Base-by-base conservation (phyloP, 2,329 filamentous ascomycete genomes). In the Penicillium sp. region DNA sequence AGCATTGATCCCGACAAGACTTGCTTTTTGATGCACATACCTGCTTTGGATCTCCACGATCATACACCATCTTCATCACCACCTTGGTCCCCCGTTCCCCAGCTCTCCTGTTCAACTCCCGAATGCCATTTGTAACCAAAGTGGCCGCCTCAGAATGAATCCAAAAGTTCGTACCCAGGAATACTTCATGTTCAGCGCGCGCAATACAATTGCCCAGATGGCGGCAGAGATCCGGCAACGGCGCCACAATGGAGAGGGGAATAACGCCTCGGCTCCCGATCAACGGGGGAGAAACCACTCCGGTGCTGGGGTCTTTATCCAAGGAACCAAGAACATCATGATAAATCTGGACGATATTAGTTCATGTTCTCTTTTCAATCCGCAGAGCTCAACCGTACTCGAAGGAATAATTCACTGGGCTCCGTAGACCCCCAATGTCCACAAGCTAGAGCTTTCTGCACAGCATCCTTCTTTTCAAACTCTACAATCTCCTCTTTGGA, bases 131-230 rank as follows among this genome's bases (percentile, higher is more conserved):
- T 3, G 84, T 89, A 44, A 93, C 81, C 49, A 90, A 81, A 5
- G 79, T 82, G 43, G 87, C 87, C 0, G 89, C 88, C 9, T 86
- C 80, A 0, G 88, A 88, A 43, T 86, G 80, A 58, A 87, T 83
- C 90, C 90, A 92, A 66, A 86, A 90, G 64, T 90, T 91, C 0
- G 90, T 93, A 0, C 86, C 86, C 10, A 93, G 77, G 55, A 90
- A 86, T 0, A 93, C 85, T 65, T 93, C 90, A 33, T 82, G 82
- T 65, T 90, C 81, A 0, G 90, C 90, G 4, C 86, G 80, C 3
- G 83, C 89, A 33, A 93, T 93, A 21, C 90, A 77, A 63, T 93
- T 92, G 1, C 88, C 85, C 75, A 90, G 89, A 70, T 93, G 89
- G 1, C 88, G 81, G 58, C 84, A 85, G 27, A 92, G 84, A 68